These are phyloP conservation scores for Ambrosia artemisiifolia DNA, from an alignment of 129 eudicot genomes.

Conservation along the genomic window DNA sequence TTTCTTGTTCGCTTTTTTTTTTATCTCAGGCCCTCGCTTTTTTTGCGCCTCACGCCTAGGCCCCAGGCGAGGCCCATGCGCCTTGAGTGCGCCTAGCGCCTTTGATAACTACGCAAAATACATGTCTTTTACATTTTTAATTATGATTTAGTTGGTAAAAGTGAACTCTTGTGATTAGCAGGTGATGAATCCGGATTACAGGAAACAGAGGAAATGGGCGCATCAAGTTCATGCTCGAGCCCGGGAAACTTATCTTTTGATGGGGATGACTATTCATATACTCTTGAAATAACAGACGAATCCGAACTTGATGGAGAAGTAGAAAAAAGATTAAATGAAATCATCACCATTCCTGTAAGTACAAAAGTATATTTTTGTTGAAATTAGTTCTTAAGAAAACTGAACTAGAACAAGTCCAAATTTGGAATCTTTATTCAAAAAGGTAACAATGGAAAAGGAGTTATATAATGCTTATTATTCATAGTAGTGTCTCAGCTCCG, in stretches of 20 bases:
- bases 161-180: constrained; percentile 24
- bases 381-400: background rate
- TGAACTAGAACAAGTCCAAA: background rate
- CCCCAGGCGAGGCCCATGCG: no score
- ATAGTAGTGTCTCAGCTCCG: no score
- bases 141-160: background rate
- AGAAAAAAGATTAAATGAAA: constrained; percentile 71
- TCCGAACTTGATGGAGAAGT: constrained; percentile 91
- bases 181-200: constrained; percentile 45
- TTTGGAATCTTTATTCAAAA: background rate
- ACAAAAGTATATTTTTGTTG: background rate
- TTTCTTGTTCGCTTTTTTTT: no score
- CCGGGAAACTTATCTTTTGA: constrained; percentile 67
- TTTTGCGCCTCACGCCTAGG: no score
- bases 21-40: no score
- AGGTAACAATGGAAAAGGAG: background rate
- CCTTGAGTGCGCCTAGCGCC: no score
- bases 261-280: constrained; percentile 57
- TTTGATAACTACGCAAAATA: background rate
- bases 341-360: constrained; percentile 86
- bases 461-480: no score
- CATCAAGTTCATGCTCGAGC: constrained; percentile 77
- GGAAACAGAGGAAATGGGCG: constrained; percentile 52
- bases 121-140: background rate
- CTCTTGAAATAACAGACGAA: constrained; percentile 71